Base-by-base conservation (phyloP, 371 early-diverging fungal species). In the Mucor mucedo region DNA sequence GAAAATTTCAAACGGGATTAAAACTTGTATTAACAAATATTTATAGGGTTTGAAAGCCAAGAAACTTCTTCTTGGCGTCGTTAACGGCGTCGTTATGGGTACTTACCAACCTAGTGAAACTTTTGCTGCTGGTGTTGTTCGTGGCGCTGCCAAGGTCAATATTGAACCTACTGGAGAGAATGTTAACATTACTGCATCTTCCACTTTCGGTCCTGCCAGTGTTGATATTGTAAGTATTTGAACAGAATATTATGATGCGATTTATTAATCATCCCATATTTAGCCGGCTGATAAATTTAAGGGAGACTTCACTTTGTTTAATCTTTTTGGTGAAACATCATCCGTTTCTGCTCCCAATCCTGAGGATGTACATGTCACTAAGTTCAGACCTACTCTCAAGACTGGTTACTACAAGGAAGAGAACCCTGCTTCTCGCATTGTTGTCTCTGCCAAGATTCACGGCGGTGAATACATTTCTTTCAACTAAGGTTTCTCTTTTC, bases 301-400 rank as follows among this genome's bases (percentile, higher is more conserved):
- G 38, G 76, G 76, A 40, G 16, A 65, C 14, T 75, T 75, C 39
- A 40, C 53, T 21, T 47, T 72, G 13, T 61, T 60, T 29, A 60
- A 62, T 32, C 32, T 62, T n/a, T 60, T 55, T 30, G 62, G 67
- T 54, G 68, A 66, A 10, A n/a, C 48, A 2, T 56, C 72, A 7
- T 67, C 58, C n/a, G 52, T 75, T 39, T 16, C 56, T 30, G 76
- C 76, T 40, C 67, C 72, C 35, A 47, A 75, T 11, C 76, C 72
- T 29, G 72, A 68, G 39, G 72, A 72, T 33, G 53, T 75, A 14
- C 76, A 75, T 68, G 65, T 75, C 30, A 69, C 69, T 30, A 67
- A 67, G 49, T 50, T 55, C 16, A 69, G 60, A 60, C 70, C 53
- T 45, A 42, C 50, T 35, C 32, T 55, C 27, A 72, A 67, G 60